phyloP scores from a whole-genome alignment of 441 rosid species.

The Eugenia klotzschiana region DNA sequence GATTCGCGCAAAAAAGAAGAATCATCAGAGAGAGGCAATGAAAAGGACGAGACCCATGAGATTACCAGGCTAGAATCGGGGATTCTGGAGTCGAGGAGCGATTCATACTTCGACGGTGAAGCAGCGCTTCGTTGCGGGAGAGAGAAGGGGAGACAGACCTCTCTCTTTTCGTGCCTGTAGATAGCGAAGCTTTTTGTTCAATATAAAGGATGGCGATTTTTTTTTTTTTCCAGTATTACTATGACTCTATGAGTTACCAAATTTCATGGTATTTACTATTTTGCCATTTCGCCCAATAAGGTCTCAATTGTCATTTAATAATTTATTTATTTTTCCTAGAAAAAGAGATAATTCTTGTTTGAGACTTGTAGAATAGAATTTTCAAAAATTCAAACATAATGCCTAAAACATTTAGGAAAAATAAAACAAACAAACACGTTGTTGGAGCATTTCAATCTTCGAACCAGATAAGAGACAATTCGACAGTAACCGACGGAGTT shows the following conservation, averaged over 20 bases:
- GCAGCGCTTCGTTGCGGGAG: not conserved
- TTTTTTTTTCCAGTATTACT: too few relatives aligned
- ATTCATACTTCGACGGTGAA: not conserved
- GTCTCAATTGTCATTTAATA: not conserved
- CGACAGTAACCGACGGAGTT: accelerated
- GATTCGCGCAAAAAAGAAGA: not conserved
- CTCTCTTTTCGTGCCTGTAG: not conserved
- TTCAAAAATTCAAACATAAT: not conserved
- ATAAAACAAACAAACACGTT: not conserved
- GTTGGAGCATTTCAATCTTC: too few relatives aligned
- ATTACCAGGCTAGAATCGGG: not conserved
- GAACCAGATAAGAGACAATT: not conserved
- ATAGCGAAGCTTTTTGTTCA: not conserved
- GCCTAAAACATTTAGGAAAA: not conserved
- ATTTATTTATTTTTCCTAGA: not conserved
- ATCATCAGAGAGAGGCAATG: not conserved
- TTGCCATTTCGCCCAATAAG: too few relatives aligned
- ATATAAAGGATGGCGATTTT: not conserved
- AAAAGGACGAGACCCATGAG: not conserved
- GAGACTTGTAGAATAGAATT: not conserved
- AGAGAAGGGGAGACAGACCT: not conserved
- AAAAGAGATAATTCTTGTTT: not conserved
- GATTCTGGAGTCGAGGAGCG: not conserved
- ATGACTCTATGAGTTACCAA: not conserved
- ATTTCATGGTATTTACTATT: not conserved